phyloP scores from a whole-genome alignment of 495 filamentous ascomycete species.

The Aspergillus biplanus region DNA sequence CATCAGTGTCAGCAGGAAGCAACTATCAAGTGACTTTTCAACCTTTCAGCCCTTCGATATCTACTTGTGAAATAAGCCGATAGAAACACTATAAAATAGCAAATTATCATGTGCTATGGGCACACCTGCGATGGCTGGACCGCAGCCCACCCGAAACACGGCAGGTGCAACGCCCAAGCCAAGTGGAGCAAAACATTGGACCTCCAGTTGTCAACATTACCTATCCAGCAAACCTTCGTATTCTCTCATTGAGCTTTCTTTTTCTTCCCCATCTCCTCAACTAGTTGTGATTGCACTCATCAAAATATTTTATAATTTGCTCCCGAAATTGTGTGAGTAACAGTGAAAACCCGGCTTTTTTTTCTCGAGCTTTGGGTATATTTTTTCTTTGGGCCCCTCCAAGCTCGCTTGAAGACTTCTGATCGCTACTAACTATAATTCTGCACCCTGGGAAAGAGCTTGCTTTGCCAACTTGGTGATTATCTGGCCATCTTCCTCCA shows the following conservation, averaged over 20 bases:
- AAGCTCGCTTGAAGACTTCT: not conserved
- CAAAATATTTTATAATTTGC: not conserved
- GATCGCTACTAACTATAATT: not conserved
- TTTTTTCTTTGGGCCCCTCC: not conserved
- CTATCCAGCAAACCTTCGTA: slow-evolving; percentile 1
- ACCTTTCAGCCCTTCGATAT: too few species aligned
- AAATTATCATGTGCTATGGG: not conserved
- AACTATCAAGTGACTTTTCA: too few species aligned
- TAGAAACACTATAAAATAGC: too few species aligned
- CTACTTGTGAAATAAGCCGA: too few species aligned
- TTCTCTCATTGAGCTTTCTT: not conserved
- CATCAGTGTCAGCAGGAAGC: too few species aligned
- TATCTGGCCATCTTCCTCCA: not conserved
- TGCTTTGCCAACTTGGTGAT: not conserved
- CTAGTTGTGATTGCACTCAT: not conserved
- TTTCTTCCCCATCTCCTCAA: not conserved
- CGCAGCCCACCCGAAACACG: slow-evolving; percentile 1
- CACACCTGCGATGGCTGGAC: not conserved
- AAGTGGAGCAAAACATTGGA: slow-evolving; percentile 10
- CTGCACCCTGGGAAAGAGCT: not conserved
- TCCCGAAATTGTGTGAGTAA: not conserved
- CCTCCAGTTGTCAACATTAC: not conserved
- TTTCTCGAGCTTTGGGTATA: too few species aligned
- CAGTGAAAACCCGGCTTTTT: too few species aligned
- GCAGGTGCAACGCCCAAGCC: slow-evolving; percentile 5